Evolutionary conservation across 2,329 filamentous ascomycete species (phyloP).

Genomic region (Alternaria triticimaculans): DNA sequence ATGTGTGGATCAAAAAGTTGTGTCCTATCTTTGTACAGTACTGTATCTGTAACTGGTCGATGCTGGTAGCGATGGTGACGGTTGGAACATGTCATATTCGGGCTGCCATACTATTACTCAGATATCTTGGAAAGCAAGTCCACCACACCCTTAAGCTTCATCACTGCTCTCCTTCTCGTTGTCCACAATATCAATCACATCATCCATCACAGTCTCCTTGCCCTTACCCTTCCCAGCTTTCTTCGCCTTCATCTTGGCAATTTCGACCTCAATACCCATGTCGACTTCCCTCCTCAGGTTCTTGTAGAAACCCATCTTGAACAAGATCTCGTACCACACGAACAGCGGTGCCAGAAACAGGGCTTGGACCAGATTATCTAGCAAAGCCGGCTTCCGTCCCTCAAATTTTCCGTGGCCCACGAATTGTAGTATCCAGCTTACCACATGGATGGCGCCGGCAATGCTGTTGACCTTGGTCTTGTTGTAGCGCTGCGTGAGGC

Average conservation of each 20-base stretch:
- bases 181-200: neutral
- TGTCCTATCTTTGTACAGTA: neutral
- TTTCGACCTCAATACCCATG: slow-evolving; percentile 52
- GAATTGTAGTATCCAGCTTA: slow-evolving; percentile 88
- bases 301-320: slow-evolving; percentile 81
- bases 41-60: no score
- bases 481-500: slow-evolving; percentile 66
- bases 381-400: slow-evolving; percentile 80
- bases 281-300: slow-evolving; percentile 56
- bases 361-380: slow-evolving; percentile 91
- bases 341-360: slow-evolving; percentile 93
- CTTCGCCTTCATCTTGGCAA: slow-evolving; percentile 55
- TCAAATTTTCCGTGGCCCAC: slow-evolving; percentile 90
- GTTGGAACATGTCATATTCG: no score
- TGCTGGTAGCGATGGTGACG: neutral
- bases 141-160: neutral
- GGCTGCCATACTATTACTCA: no score
- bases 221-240: slow-evolving; percentile 30
- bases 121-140: no score
- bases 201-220: neutral
- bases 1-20: neutral
- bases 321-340: slow-evolving; percentile 93
- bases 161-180: neutral
- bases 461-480: slow-evolving; percentile 63
- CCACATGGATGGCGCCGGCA: slow-evolving; percentile 71